Evolutionary conservation across 768 basidiomycete genomes (phyloP).

Genomic region (Leccinum boreale): DNA sequence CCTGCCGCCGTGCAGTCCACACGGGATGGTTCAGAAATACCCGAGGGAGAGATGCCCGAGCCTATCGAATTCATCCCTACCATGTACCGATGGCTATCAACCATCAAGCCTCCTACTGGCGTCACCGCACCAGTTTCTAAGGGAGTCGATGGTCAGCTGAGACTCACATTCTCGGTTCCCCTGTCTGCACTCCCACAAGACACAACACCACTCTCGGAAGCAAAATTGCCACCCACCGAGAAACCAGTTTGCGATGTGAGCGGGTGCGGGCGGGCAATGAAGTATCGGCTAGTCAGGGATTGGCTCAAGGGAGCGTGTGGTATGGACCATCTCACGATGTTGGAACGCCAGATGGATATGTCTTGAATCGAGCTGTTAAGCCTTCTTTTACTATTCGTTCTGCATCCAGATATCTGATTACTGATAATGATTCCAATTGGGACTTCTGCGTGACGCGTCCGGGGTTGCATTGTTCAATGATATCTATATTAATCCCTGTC

Average conservation of each 20-base stretch:
- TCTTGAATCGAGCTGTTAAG: not conserved
- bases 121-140: slow-evolving; percentile 2
- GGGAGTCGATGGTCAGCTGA: slow-evolving; percentile 31
- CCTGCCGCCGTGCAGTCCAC: slow-evolving; percentile 28
- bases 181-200: slow-evolving; percentile 21
- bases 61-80: slow-evolving; percentile 44
- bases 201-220: slow-evolving; percentile 9
- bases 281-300: slow-evolving; percentile 65
- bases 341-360: slow-evolving; percentile 36
- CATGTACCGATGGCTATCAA: slow-evolving; percentile 75
- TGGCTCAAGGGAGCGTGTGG: slow-evolving; percentile 62
- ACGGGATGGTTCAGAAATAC: slow-evolving; percentile 29
- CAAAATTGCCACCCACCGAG: slow-evolving; percentile 3
- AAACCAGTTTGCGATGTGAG: slow-evolving; percentile 47
- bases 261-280: slow-evolving; percentile 54
- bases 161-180: slow-evolving; percentile 56
- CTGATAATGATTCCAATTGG: not conserved
- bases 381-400: not conserved
- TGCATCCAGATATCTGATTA: not conserved
- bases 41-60: slow-evolving; percentile 40
- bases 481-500: not conserved
- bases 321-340: slow-evolving; percentile 56
- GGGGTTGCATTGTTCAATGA: not conserved
- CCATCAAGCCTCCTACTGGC: slow-evolving; percentile 32
- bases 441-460: not conserved